These are phyloP conservation scores for Wallacemonas sp. DNA, from an alignment of 208 protist genomes.

Conservation along the genomic window DNA sequence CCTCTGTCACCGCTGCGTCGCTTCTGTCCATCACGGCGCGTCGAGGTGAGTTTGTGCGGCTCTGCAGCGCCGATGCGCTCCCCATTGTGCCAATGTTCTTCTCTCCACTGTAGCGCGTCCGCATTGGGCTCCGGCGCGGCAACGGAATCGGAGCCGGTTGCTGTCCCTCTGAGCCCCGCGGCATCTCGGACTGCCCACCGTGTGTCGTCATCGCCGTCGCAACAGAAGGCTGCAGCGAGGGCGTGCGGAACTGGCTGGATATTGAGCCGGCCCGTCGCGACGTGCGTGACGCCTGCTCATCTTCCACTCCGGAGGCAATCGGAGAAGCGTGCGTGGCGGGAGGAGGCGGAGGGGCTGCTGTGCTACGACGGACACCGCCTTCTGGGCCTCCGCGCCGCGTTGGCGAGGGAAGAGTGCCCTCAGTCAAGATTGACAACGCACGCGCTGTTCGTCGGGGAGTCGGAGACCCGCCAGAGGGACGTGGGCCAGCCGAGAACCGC, in stretches of 20 bases:
- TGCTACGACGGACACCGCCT: no score
- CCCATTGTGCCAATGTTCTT: not conserved
- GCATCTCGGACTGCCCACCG: not conserved
- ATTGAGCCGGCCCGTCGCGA: no score
- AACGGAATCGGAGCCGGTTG: not conserved
- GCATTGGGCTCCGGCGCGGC: not conserved
- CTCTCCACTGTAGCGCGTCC: not conserved
- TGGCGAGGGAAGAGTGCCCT: not conserved
- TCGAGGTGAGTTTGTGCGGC: not conserved
- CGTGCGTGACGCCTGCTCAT: no score
- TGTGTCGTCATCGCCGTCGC: not conserved
- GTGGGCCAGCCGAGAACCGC: no score
- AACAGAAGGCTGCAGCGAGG: not conserved
- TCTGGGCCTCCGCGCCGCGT: no score
- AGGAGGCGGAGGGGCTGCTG: no score
- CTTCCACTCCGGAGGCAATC: no score
- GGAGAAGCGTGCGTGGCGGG: no score
- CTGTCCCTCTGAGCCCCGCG: not conserved
- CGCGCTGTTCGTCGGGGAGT: constrained; percentile 16
- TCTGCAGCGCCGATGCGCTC: not conserved
- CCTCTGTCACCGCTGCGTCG: no score
- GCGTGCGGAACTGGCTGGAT: constrained; percentile 5
- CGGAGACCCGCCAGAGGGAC: not conserved
- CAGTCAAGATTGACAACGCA: constrained; percentile 9
- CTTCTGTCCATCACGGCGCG: not conserved